phyloP scores from a whole-genome alignment of 2,329 filamentous ascomycete species.

The Aspergillus hortae region DNA sequence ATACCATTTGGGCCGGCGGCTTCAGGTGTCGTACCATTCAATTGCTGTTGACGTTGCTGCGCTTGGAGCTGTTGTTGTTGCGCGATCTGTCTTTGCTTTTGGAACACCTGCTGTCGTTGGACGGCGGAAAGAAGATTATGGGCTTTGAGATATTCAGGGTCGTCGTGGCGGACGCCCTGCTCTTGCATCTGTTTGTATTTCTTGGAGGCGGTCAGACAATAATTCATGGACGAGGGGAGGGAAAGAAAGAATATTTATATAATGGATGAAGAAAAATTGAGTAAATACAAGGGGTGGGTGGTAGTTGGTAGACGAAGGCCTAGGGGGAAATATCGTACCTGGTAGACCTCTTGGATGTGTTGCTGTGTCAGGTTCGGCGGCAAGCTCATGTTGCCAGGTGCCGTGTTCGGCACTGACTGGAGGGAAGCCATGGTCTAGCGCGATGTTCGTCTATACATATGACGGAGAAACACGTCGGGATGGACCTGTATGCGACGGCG shows the following conservation, averaged over 20 bases:
- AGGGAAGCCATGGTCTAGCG: slow-evolving; percentile 70
- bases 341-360: slow-evolving; percentile 69
- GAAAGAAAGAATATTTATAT: neutral
- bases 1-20: slow-evolving; percentile 36
- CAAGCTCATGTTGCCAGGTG: slow-evolving; percentile 61
- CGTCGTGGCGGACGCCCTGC: slow-evolving; percentile 71
- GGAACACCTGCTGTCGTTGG: slow-evolving; percentile 59
- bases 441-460: slow-evolving; percentile 30
- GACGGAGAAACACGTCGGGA: slow-evolving; percentile 16
- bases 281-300: neutral
- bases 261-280: neutral
- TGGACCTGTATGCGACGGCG: slow-evolving; percentile 17
- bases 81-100: slow-evolving; percentile 49
- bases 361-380: slow-evolving; percentile 68
- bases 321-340: slow-evolving; percentile 32
- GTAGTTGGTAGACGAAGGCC: neutral
- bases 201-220: slow-evolving; percentile 45
- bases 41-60: slow-evolving; percentile 43
- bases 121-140: slow-evolving; percentile 71
- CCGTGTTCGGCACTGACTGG: slow-evolving; percentile 66
- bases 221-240: neutral
- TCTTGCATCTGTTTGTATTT: slow-evolving; percentile 88
- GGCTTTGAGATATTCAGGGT: slow-evolving; percentile 84
- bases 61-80: slow-evolving; percentile 45
- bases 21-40: slow-evolving; percentile 36